A percentile compares a stretch with the other conserved stretches of the same genome.
Conservation (phyloP, 208 protist species). For the Chromosphaera perkinsii region DNA sequence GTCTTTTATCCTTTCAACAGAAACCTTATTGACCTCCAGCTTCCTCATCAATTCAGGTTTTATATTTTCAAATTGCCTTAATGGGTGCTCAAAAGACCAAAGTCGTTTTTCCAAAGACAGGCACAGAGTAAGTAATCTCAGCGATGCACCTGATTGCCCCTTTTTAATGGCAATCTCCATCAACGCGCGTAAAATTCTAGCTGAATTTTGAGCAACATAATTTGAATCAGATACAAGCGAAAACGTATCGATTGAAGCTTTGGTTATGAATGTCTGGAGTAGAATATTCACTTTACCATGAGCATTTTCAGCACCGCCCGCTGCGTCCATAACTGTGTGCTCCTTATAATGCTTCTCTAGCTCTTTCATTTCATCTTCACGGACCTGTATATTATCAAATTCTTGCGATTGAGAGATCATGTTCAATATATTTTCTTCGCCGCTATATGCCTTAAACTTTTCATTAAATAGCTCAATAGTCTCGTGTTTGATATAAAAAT, state of each 20-base stretch:
- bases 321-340: conserved; percentile 24
- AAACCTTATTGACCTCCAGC: conserved; percentile 38
- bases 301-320: conserved; percentile 53
- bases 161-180: conserved; percentile 83
- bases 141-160: conserved; percentile 37
- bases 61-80: conserved; percentile 67
- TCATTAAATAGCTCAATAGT: conserved; percentile 81
- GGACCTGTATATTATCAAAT: conserved; percentile 86
- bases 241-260: conserved; percentile 67
- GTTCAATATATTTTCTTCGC: conserved; percentile 81
- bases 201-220: conserved; percentile 90
- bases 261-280: conserved; percentile 89
- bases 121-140: conserved; percentile 47
- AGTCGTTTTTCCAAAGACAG: conserved; percentile 76
- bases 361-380: conserved; percentile 90
- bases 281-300: conserved; percentile 91
- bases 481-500: conserved; percentile 92
- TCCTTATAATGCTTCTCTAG: conserved; percentile 74
- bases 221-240: conserved; percentile 75
- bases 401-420: conserved; percentile 80
- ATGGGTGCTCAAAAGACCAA: conserved; percentile 76
- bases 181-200: conserved; percentile 84
- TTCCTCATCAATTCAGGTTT: conserved; percentile 66
- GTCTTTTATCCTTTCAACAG: conserved; percentile 54
- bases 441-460: conserved; percentile 72